These are phyloP conservation scores for Phalaenopsis aphrodite DNA, from an alignment of 106 monocot species.

Conservation along the genomic window DNA sequence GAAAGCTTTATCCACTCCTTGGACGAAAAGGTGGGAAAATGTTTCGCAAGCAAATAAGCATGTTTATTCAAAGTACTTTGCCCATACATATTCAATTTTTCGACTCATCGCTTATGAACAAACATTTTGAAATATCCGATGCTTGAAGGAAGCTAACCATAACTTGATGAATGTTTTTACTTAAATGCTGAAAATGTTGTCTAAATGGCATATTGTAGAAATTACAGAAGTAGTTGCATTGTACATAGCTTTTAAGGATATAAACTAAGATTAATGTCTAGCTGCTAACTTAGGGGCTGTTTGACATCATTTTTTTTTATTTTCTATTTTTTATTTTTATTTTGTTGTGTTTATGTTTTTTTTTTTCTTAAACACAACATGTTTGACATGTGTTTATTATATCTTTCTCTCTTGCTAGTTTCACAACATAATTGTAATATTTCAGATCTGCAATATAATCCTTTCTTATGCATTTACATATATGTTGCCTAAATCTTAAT, in stretches of 20 bases:
- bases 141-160: too few relatives aligned
- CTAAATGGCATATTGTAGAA: neutral
- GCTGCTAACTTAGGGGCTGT: too few relatives aligned
- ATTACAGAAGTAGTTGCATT: neutral
- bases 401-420: neutral
- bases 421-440: neutral
- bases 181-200: neutral
- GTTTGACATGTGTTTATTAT: too few relatives aligned
- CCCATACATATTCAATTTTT: neutral
- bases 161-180: too few relatives aligned
- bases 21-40: conserved; percentile 80
- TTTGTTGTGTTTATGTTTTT: too few relatives aligned
- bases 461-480: neutral
- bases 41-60: neutral
- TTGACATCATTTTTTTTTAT: too few relatives aligned
- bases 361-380: too few relatives aligned
- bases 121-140: too few relatives aligned
- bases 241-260: neutral
- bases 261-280: neutral
- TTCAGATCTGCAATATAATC: neutral
- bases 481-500: too few relatives aligned
- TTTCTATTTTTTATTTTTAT: too few relatives aligned
- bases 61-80: neutral
- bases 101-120: too few relatives aligned
- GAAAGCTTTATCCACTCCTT: conserved; percentile 78